phyloP scores from a whole-genome alignment of 179 eudicot genomes.

The Beta macrorhiza region DNA sequence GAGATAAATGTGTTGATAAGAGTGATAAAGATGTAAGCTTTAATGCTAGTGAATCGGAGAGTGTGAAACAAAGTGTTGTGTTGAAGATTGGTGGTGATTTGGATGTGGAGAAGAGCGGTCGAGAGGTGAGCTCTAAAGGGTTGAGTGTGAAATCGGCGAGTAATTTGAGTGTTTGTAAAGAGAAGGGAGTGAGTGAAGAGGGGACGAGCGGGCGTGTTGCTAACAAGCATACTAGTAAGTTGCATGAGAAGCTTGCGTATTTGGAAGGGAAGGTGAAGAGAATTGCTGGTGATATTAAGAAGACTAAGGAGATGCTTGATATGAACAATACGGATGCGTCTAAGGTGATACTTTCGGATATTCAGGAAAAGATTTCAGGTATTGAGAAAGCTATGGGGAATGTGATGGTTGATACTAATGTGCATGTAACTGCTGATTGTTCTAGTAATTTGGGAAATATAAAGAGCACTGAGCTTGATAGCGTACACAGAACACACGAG shows the following conservation, averaged over 20 bases:
- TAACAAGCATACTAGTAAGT: constrained; percentile 59
- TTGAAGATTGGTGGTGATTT: constrained; percentile 9
- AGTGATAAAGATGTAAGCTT: constrained; percentile 19
- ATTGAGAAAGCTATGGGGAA: constrained; percentile 79
- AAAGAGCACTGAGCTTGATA: constrained; percentile 23
- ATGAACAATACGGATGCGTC: constrained; percentile 74
- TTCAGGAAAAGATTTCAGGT: constrained; percentile 80
- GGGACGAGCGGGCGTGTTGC: constrained; percentile 31
- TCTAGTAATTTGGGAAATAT: constrained; percentile 26
- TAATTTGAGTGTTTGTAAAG: constrained; percentile 29
- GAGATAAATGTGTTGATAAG: constrained; percentile 17
- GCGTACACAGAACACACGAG: constrained; percentile 3
- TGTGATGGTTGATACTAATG: constrained; percentile 44
- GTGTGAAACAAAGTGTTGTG: constrained; percentile 13
- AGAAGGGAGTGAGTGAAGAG: constrained; percentile 38
- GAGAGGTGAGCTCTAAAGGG: constrained; percentile 22
- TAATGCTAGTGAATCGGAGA: constrained; percentile 14
- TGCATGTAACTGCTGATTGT: constrained; percentile 35
- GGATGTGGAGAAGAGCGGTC: constrained; percentile 16
- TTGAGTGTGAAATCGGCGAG: constrained; percentile 17
- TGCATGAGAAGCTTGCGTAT: constrained; percentile 89
- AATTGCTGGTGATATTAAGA: constrained; percentile 87
- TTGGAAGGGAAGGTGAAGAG: constrained; percentile 91
- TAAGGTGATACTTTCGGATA: constrained; percentile 72
- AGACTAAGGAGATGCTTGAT: constrained; percentile 90